Evolutionary conservation across 1,284 basidiomycete genomes (phyloP).

Genomic region (Meira nashicola): DNA sequence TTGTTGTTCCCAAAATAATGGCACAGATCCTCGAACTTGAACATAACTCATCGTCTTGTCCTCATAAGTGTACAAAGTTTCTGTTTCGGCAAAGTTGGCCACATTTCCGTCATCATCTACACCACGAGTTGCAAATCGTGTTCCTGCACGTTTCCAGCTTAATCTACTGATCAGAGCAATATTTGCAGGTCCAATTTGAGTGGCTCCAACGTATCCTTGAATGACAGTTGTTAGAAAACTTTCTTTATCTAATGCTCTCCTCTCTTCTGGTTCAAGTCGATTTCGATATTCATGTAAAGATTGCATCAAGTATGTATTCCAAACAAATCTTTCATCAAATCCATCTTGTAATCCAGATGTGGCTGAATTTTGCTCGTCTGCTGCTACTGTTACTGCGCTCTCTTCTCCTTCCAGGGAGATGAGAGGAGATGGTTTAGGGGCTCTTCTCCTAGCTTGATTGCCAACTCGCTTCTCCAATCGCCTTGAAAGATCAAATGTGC

Average conservation of each 20-base stretch:
- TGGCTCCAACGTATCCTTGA: constrained; percentile 75
- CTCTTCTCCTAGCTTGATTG: constrained; percentile 27
- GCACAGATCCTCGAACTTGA: constrained; percentile 81
- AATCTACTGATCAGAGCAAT: constrained; percentile 76
- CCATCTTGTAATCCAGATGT: constrained; percentile 24
- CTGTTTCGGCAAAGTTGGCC: constrained; percentile 97
- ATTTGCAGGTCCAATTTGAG: constrained; percentile 55
- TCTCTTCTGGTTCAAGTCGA: constrained; percentile 65
- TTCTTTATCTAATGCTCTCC: constrained; percentile 63
- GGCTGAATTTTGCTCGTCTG: constrained; percentile 28
- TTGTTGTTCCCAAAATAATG: constrained; percentile 94
- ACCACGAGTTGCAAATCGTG: constrained; percentile 92
- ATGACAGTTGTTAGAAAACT: constrained; percentile 64
- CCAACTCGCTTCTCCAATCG: constrained; percentile 22
- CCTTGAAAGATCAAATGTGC: constrained; percentile 71
- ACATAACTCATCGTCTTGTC: constrained; percentile 81
- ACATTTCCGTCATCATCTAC: constrained; percentile 96
- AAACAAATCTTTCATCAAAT: constrained; percentile 58
- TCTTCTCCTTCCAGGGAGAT: too few species aligned
- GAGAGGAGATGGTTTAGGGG: neutral
- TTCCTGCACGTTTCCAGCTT: constrained; percentile 91
- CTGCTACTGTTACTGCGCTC: neutral
- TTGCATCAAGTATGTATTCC: constrained; percentile 77
- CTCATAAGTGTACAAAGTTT: constrained; percentile 79
- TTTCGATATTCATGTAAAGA: constrained; percentile 76